phyloP scores from a whole-genome alignment of 2,329 filamentous ascomycete genomes.

The Fusarium nurragi region DNA sequence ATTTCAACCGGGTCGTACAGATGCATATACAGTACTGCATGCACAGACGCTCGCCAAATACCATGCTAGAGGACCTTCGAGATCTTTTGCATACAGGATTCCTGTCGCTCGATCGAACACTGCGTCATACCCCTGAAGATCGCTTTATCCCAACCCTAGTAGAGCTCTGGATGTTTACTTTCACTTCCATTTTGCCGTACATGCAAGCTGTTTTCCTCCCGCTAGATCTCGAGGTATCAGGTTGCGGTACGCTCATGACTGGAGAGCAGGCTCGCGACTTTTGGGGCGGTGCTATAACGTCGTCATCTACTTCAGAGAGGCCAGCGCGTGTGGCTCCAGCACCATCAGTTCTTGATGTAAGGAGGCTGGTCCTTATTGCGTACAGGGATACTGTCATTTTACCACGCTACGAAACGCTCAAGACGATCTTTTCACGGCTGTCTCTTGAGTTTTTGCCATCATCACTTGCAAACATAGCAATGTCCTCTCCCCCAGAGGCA shows the following conservation, averaged over 20 bases:
- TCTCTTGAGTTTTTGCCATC: conserved; percentile 79
- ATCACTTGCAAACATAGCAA: conserved; percentile 60
- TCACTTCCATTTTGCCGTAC: conserved; percentile 89
- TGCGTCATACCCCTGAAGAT: conserved; percentile 83
- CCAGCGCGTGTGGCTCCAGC: conserved; percentile 57
- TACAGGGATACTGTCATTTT: conserved; percentile 92
- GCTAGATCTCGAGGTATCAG: conserved; percentile 91
- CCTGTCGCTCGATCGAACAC: conserved; percentile 81
- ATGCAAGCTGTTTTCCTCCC: conserved; percentile 95
- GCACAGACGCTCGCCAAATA: conserved; percentile 74
- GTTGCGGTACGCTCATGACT: conserved; percentile 80
- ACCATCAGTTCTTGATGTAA: conserved; percentile 77
- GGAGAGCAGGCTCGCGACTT: conserved; percentile 85
- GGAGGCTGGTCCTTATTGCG: conserved; percentile 85
- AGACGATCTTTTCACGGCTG: conserved; percentile 88
- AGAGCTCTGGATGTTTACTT: conserved; percentile 93
- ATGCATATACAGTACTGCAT: conserved; percentile 83
- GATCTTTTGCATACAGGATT: conserved; percentile 86
- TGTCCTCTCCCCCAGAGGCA: conserved; percentile 63
- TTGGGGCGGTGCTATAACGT: conserved; percentile 76
- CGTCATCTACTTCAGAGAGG: conserved; percentile 45
- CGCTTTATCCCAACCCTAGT: conserved; percentile 89
- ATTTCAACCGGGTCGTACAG: conserved; percentile 82
- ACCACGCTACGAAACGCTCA: conserved; percentile 86
- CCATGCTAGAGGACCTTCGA: conserved; percentile 78